Evolutionary conservation across 164 flowering plant genomes (phyloP), one percentile per base, ranked within the genome.

Genomic region (Tetrastigma voinierianum): DNA sequence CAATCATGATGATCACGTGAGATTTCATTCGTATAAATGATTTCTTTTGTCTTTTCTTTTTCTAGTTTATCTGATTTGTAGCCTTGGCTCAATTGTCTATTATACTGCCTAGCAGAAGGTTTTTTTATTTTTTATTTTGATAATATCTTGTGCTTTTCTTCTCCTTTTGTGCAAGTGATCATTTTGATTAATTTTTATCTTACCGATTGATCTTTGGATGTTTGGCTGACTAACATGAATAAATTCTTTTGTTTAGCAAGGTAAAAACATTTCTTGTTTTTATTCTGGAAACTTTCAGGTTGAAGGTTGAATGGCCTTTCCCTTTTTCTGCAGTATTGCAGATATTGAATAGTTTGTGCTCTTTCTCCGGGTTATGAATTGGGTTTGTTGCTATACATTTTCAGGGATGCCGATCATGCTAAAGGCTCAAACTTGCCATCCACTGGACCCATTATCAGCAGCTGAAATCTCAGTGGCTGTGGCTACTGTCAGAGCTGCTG

Each of bases 401-500:
- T 64, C 78, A 88, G 93, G 82, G 19, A 65, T 84, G 60, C 84
- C 72, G 51, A 55, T 74, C 69, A 84, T 86, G 88, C 61, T 69
- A 64, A 83, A 91, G 71, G 86, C 90, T 74, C 91, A 90, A 71
- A 74, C 78, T 15, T 79, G 85, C 67, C 98, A 93, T 73, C 98
- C 98, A 23, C 78, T 93, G 84, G 96, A 93, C 63, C 98, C 98
- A 70, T 75, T 93, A 56, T 84, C 92, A 57, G 88, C 92, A 54
- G 90, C 97, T 61, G 98, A 93, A 77, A 90, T 93, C 48, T 76
- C 96, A 57, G 90, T 93, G 43, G 97, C 98, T 13, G 96, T 93
- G 67, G 93, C 84, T 45, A 90, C 96, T 66, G 98, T 93, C 65
- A 82, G 98, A 67, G 94, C 97, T 54, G 98, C 97, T 74, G 98